phyloP scores from a whole-genome alignment of 169 alveolate genomes.

The Cryptosporidium muris region DNA sequence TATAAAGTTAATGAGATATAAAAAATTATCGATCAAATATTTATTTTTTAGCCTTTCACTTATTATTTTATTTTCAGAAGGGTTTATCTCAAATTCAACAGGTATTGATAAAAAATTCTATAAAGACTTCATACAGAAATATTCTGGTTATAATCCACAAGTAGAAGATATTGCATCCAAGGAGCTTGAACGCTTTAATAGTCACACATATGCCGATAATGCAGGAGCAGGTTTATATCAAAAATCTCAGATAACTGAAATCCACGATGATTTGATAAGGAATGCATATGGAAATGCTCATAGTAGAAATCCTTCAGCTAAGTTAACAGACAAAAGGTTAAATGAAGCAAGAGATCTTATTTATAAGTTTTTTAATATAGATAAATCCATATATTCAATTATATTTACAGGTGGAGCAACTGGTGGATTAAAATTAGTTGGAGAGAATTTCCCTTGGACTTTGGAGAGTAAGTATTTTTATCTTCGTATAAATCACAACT shows the following conservation, averaged over 20 bases:
- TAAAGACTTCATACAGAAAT: conserved; percentile 1
- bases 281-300: conserved; percentile 75
- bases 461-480: conserved; percentile 60
- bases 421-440: conserved; percentile 74
- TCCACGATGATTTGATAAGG: conserved; percentile 58
- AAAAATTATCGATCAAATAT: no score
- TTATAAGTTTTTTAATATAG: conserved; percentile 66
- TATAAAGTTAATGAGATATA: no score
- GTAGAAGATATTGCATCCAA: conserved; percentile 48
- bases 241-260: conserved; percentile 61
- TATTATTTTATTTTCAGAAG: no score
- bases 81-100: neutral
- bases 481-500: conserved; percentile 73
- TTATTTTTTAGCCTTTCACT: no score
- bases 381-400: conserved; percentile 60
- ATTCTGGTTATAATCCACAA: conserved; percentile 37
- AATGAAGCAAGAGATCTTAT: conserved; percentile 72
- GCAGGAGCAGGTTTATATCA: conserved; percentile 75
- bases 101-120: neutral
- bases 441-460: conserved; percentile 75
- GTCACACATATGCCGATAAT: conserved; percentile 72
- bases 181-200: conserved; percentile 63
- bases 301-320: conserved; percentile 75
- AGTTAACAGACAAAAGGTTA: conserved; percentile 62
- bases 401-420: conserved; percentile 78